Conservation (phyloP, 2,329 filamentous ascomycete genomes). For the Cladosporium sp. region DNA sequence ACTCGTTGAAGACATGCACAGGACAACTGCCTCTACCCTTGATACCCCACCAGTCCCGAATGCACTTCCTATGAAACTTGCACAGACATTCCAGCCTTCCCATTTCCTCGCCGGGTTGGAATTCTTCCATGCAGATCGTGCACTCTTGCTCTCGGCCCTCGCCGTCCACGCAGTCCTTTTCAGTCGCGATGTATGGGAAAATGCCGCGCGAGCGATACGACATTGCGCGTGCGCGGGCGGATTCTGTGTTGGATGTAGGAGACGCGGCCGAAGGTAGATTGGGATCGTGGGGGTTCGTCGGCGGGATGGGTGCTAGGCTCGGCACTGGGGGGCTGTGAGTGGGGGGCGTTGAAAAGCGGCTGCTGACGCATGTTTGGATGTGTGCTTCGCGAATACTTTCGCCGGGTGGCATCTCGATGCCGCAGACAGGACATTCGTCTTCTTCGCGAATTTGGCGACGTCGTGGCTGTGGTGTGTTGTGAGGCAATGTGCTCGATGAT, state of each 20-base stretch:
- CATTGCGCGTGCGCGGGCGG: slow-evolving; percentile 21
- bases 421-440: slow-evolving; percentile 75
- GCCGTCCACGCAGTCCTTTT: slow-evolving; percentile 57
- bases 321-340: slow-evolving; percentile 15
- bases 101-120: slow-evolving; percentile 55
- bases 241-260: slow-evolving; percentile 11
- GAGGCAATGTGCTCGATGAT: not conserved
- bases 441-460: slow-evolving; percentile 52
- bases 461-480: slow-evolving; percentile 6
- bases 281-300: slow-evolving; percentile 4
- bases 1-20: slow-evolving; percentile 50
- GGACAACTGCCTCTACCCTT: slow-evolving; percentile 55
- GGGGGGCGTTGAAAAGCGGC: slow-evolving; percentile 15
- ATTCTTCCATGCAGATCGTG: slow-evolving; percentile 62
- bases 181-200: slow-evolving; percentile 53
- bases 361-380: slow-evolving; percentile 33
- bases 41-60: slow-evolving; percentile 55
- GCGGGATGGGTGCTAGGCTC: slow-evolving; percentile 19
- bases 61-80: slow-evolving; percentile 59
- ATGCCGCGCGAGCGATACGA: slow-evolving; percentile 37
- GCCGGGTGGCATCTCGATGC: slow-evolving; percentile 61
- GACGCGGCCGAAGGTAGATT: not conserved
- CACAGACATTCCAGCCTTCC: slow-evolving; percentile 59
- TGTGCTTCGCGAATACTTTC: slow-evolving; percentile 40
- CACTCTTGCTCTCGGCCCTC: slow-evolving; percentile 54